These are phyloP conservation scores for Fomitopsis schrenkii DNA, from an alignment of 1,284 basidiomycete genomes.

Conservation along the genomic window DNA sequence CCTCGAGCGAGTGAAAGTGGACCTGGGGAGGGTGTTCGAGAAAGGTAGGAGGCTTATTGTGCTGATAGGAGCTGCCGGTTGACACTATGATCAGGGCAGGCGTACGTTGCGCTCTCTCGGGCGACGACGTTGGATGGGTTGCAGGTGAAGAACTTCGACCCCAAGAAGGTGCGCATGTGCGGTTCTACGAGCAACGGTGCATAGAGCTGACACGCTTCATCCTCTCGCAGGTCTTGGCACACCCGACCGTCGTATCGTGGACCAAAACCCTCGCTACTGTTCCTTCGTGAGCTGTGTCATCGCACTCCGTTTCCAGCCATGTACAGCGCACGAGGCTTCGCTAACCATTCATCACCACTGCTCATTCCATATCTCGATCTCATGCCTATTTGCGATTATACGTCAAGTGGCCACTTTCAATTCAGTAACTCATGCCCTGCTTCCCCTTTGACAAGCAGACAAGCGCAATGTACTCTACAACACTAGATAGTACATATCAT, in stretches of 20 bases:
- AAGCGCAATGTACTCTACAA: too few species aligned
- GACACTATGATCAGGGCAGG: conserved; percentile 36
- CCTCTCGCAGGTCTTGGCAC: conserved; percentile 30
- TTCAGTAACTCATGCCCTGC: too few species aligned
- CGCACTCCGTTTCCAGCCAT: background rate
- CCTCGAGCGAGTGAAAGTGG: conserved; percentile 82
- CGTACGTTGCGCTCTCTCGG: conserved; percentile 91
- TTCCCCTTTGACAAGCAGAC: too few species aligned
- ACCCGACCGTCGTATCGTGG: conserved; percentile 35
- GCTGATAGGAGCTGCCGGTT: conserved; percentile 2
- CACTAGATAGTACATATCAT: too few species aligned
- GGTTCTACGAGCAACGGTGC: background rate
- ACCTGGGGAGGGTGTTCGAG: conserved; percentile 81
- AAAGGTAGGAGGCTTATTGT: conserved; percentile 53
- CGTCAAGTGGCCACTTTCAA: too few species aligned
- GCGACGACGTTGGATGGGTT: conserved; percentile 83
- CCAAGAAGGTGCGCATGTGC: conserved; percentile 53
- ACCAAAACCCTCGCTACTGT: conserved; percentile 31
- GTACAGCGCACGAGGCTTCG: background rate
- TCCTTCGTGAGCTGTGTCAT: background rate
- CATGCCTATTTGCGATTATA: too few species aligned
- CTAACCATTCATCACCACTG: background rate
- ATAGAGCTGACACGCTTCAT: background rate
- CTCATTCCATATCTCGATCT: too few species aligned
- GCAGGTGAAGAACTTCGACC: conserved; percentile 80